Evolutionary conservation across 257 asterid species (phyloP).

Genomic region (Gardenia jasminoides): DNA sequence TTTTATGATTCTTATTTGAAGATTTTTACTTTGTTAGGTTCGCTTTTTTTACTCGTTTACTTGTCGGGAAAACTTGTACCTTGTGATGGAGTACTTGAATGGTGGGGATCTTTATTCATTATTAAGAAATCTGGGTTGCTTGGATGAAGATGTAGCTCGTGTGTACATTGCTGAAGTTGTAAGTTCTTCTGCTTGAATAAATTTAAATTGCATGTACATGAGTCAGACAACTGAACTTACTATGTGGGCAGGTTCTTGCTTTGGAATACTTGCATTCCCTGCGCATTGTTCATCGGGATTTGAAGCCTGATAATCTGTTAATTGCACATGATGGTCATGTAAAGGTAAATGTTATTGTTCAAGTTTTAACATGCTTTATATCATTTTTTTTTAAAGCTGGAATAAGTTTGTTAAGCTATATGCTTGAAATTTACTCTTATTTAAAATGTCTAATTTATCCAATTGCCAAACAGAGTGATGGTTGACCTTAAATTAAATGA

Average conservation of each 20-base stretch:
- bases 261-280: conserved; percentile 94
- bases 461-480: background rate
- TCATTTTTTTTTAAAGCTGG: background rate
- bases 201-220: conserved; percentile 14
- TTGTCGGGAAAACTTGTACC: conserved; percentile 96
- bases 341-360: conserved; percentile 49
- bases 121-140: conserved; percentile 94
- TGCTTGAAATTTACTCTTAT: background rate
- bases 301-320: conserved; percentile 97
- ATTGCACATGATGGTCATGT: conserved; percentile 99
- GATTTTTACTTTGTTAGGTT: conserved; percentile 48
- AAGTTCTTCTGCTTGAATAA: conserved; percentile 34
- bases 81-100: conserved; percentile 98
- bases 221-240: conserved; percentile 25
- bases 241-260: conserved; percentile 83
- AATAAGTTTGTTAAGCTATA: background rate
- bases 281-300: conserved; percentile 96
- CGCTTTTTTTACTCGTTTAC: conserved; percentile 99
- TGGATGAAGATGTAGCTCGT: conserved; percentile 97
- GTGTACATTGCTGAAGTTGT: conserved; percentile 98
- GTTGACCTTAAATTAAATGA: background rate
- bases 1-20: conserved; percentile 27
- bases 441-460: background rate
- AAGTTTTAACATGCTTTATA: background rate
- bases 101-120: conserved; percentile 99